These are phyloP conservation scores for Gossypium ekmanianum DNA, from an alignment of 345 rosid species.

Conservation along the genomic window DNA sequence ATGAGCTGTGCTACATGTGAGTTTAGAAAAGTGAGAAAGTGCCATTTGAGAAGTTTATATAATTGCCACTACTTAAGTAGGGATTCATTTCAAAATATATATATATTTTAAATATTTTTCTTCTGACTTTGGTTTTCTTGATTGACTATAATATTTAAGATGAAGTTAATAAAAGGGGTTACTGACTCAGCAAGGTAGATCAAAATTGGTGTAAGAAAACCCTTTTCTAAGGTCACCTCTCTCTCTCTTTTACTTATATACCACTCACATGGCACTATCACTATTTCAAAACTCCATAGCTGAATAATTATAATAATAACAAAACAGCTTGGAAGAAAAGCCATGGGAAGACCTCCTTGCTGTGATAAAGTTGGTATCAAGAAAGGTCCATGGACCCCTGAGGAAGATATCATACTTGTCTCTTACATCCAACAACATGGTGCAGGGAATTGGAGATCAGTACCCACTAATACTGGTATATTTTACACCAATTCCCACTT, in stretches of 20 bases:
- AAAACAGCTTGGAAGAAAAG: not conserved
- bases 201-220: constrained; percentile 6
- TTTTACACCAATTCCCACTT: not conserved
- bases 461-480: constrained; percentile 89
- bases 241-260: constrained; percentile 9
- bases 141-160: constrained; percentile 24
- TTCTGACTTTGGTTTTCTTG: constrained; percentile 23
- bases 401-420: constrained; percentile 87
- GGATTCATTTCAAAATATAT: not conserved
- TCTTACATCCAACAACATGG: constrained; percentile 95
- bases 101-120: no score
- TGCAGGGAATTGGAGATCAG: constrained; percentile 97
- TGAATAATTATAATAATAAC: not conserved
- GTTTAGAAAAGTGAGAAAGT: constrained; percentile 1
- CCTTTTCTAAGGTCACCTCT: constrained; percentile 25
- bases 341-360: constrained; percentile 95
- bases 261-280: constrained; percentile 19
- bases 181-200: constrained; percentile 24
- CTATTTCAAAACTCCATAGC: constrained; percentile 31
- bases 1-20: constrained; percentile 26
- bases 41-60: not conserved
- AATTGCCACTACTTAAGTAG: not conserved
- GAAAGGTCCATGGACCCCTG: constrained; percentile 99
- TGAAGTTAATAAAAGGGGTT: not conserved
- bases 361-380: constrained; percentile 84